Conservation (phyloP, 148 eudicot species). For the Pouteria glomerata region DNA sequence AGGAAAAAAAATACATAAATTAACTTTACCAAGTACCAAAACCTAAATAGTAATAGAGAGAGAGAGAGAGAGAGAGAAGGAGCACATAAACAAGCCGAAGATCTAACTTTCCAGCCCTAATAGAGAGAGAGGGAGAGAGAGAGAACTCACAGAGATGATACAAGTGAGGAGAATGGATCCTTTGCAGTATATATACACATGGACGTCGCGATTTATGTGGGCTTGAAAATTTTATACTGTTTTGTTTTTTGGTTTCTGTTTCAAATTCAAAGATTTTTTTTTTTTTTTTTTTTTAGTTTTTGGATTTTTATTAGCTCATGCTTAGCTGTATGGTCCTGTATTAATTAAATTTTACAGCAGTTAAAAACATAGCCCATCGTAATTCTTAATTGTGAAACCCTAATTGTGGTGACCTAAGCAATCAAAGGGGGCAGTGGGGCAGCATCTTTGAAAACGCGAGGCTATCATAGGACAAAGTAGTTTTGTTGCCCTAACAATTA, state of each 20-base stretch:
- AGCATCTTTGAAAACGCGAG: too few species aligned
- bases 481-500: too few species aligned
- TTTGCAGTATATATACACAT: background rate
- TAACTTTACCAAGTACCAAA: background rate
- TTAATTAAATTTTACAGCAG: background rate
- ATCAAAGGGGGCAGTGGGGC: too few species aligned
- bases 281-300: background rate
- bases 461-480: too few species aligned
- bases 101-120: conserved; percentile 2
- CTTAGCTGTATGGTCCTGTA: background rate
- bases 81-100: background rate
- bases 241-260: background rate
- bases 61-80: background rate
- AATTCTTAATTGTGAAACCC: too few species aligned
- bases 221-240: background rate
- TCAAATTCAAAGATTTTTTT: too few species aligned
- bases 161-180: background rate
- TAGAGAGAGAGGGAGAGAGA: background rate
- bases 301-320: background rate
- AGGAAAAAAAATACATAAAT: background rate
- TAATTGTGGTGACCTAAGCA: too few species aligned
- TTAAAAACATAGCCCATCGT: background rate
- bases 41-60: background rate
- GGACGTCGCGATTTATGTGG: background rate
- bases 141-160: background rate